Base-by-base conservation (phyloP, 1,284 basidiomycete species). In the Ganoderma sinense region DNA sequence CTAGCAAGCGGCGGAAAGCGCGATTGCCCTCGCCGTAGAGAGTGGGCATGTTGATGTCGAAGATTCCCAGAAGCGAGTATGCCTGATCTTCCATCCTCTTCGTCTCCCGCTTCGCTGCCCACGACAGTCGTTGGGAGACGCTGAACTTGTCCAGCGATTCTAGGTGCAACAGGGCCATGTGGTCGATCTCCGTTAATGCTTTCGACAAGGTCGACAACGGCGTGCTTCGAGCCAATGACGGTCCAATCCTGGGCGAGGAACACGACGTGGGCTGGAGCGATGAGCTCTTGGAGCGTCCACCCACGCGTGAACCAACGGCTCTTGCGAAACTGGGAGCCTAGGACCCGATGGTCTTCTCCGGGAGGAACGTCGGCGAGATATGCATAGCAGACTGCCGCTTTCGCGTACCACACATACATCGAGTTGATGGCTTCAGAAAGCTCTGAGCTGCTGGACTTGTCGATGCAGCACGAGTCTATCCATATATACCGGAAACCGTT, bases 391-490 rank as follows among this genome's bases (percentile, higher is more conserved):
- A 31, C 29, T 14, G 14, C 31, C 6, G 55, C 55, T 2, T 56
- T 18, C 5, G 29, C 55, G 14, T 56, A 56, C 55, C 48, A 51
- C 13, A 8, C 6, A 8, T 51, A 26, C 48, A 51, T 51, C 23
- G 48, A 51, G 11, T 51, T 51, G 48, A 26, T 51, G n/a, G 48
- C 48, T 20, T 51, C 48, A 13, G 23, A 51, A 13, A 51, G 48
- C 23, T 26, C 48, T 4, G 23, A 51, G 23, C 48, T 51, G 13
- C 48, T 51, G 10, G 48, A 23, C 23, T 56, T 56, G 29, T 56
- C 55, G 31, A 56, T 56, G 26, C 55, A 56, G 14, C 29, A 56
- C 18, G 55, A 56, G 29, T 56, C 55, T 13, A 56, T 56, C 55
- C 55, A 56, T 11, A 56, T 14, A 16, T 56, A 56, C 5, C 20